Evolutionary conservation across 1,284 basidiomycete genomes (phyloP).

Genomic region (Leccinum solheimii): DNA sequence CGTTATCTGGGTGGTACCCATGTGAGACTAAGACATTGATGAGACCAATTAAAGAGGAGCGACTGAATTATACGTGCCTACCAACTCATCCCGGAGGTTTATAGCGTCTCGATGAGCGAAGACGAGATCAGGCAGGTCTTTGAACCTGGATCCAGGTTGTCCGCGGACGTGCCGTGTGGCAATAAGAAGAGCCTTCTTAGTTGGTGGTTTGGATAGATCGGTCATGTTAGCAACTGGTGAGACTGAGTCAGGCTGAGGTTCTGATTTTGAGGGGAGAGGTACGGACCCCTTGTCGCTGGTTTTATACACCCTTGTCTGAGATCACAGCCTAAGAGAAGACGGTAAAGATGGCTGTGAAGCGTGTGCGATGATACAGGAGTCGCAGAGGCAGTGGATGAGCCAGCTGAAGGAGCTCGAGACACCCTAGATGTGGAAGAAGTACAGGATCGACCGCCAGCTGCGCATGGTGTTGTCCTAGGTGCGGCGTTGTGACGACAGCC

Average conservation of each 20-base stretch:
- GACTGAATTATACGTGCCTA: conserved; percentile 10
- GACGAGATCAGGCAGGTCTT: conserved; percentile 14
- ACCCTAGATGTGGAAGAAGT: neutral
- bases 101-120: conserved; percentile 26
- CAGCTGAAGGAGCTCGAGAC: neutral
- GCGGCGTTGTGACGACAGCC: neutral
- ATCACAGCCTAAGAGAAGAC: neutral
- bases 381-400: neutral
- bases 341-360: neutral
- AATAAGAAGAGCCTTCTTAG: conserved; percentile 29
- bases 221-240: neutral
- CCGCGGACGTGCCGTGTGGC: conserved; percentile 15
- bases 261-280: neutral
- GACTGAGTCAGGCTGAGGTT: neutral
- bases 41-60: conserved; percentile 4
- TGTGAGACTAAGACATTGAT: conserved; percentile 15
- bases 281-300: neutral
- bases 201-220: neutral
- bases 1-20: conserved; percentile 30
- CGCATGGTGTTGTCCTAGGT: neutral
- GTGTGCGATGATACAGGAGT: neutral
- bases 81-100: conserved; percentile 15
- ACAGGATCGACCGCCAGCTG: neutral
- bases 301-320: neutral
- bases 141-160: conserved; percentile 1